These are phyloP conservation scores for Salix koriyanagi DNA, from an alignment of 345 rosid species.

Conservation along the genomic window DNA sequence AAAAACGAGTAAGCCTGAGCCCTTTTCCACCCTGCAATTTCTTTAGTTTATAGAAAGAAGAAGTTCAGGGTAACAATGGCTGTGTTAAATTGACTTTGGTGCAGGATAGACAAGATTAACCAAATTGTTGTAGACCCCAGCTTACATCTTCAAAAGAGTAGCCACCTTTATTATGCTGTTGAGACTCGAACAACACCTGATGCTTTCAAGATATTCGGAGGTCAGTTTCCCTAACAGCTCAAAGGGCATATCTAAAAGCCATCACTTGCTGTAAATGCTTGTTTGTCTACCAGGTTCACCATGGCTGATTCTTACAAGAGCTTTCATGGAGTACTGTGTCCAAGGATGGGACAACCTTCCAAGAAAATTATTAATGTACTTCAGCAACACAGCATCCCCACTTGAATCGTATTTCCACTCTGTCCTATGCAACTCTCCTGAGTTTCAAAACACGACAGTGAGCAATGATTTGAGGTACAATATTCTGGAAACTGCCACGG, in stretches of 20 bases:
- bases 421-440: constrained; percentile 37
- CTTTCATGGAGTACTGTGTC: constrained; percentile 28
- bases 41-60: neutral
- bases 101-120: constrained; percentile 24
- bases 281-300: constrained; percentile 29
- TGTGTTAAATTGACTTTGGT: neutral
- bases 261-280: neutral
- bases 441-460: constrained; percentile 27
- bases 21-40: neutral
- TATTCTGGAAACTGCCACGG: neutral
- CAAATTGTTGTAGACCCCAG: constrained; percentile 36
- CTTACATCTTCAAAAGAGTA: constrained; percentile 24
- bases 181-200: constrained; percentile 31
- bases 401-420: constrained; percentile 36
- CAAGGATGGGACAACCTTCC: constrained; percentile 40
- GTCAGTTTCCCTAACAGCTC: constrained; percentile 13
- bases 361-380: constrained; percentile 35
- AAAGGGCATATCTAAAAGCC: neutral
- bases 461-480: constrained; percentile 21
- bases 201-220: constrained; percentile 31
- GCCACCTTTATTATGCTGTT: constrained; percentile 32
- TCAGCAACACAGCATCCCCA: constrained; percentile 29
- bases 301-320: constrained; percentile 31
- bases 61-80: neutral
- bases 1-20: constrained; percentile 27